Conservation (phyloP, 2,329 filamentous ascomycete species). For the Neoarthrinium moseri region DNA sequence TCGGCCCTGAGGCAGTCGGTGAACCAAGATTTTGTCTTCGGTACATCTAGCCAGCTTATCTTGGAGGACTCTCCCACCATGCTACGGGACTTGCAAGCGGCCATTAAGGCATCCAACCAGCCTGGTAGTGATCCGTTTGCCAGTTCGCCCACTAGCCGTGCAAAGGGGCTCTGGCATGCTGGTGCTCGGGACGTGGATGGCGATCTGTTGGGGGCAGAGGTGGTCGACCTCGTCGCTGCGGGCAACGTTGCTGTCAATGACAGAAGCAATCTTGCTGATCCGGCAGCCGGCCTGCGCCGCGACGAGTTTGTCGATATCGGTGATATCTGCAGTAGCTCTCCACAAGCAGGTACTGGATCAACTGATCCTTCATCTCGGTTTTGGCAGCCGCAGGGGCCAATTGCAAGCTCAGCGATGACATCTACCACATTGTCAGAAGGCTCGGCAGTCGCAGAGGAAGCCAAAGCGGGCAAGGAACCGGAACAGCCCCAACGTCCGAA, state of each 20-base stretch:
- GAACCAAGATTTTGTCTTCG: constrained; percentile 77
- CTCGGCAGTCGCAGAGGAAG: too few relatives aligned
- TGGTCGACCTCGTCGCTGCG: constrained; percentile 58
- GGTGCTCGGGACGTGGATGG: constrained; percentile 67
- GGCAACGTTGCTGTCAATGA: too few relatives aligned
- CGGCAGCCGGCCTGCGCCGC: too few relatives aligned
- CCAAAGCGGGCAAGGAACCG: too few relatives aligned
- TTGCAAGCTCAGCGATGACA: too few relatives aligned
- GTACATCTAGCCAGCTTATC: constrained; percentile 80
- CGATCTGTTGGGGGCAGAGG: constrained; percentile 60
- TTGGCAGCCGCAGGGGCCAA: constrained; percentile 14
- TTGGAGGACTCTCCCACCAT: constrained; percentile 69
- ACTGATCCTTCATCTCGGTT: constrained; percentile 14
- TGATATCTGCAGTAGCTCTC: constrained; percentile 16
- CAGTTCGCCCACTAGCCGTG: constrained; percentile 20
- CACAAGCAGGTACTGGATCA: not conserved
- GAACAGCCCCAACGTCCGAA: constrained; percentile 41
- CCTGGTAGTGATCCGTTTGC: constrained; percentile 36
- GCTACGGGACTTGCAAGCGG: constrained; percentile 60
- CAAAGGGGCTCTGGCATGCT: constrained; percentile 63
- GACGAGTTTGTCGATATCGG: constrained; percentile 28
- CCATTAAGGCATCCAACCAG: constrained; percentile 58
- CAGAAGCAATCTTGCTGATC: too few relatives aligned
- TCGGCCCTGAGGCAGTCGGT: constrained; percentile 65
- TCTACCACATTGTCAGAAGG: too few relatives aligned